Base-by-base conservation (phyloP, 345 rosid genomes). In the Pugionium cornutum region DNA sequence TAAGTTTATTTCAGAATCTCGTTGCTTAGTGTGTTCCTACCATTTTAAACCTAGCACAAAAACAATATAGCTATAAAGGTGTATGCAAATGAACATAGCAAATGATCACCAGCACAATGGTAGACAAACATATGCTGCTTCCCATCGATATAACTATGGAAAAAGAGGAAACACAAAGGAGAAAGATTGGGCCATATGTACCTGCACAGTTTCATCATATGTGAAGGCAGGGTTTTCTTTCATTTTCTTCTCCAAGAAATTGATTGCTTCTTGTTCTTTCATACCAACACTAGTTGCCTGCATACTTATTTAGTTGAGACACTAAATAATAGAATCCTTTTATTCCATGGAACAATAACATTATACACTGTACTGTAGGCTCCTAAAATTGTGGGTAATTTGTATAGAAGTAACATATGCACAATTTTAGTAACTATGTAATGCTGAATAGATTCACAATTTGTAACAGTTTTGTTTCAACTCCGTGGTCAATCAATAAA, bases 211-310 rank as follows among this genome's bases (percentile, higher is more conserved):
- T 82, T 95, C 97, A 43, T 86, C 89, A 42, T 82, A 94, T 1
- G 99, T 69, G 71, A 90, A 85, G 6, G 83, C 74, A 43, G 95
- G 97, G 62, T 90, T 92, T 74, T 85, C 92, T 81, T 90, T 94
- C 99, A 94, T 88, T 76, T 94, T 94, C 86, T 94, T 95, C 76
- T 95, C 99, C 85, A 95, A 74, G 82, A 95, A 95, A 78, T 89
- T 95, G 69, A 95, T 86, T 33, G 99, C 97, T 80, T 95, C 99
- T 76, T 95, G 99, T 67, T 95, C 99, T 77, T 91, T 95, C 58
- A 85, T 79, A 62, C 99, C 99, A 71, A 96, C 97, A 69, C 99
- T 91, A 31, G 99, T 95, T 49, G 97, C 99, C 97, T 95, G 82
- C 41, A 83, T 9, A 4, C 35, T 37, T 46, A 41, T 59, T 18